A percentile compares a stretch with the other conserved stretches of the same genome.
These are phyloP conservation scores for Fusarium transvaalense DNA, from an alignment of 2,329 filamentous ascomycete genomes.

Conservation along the genomic window DNA sequence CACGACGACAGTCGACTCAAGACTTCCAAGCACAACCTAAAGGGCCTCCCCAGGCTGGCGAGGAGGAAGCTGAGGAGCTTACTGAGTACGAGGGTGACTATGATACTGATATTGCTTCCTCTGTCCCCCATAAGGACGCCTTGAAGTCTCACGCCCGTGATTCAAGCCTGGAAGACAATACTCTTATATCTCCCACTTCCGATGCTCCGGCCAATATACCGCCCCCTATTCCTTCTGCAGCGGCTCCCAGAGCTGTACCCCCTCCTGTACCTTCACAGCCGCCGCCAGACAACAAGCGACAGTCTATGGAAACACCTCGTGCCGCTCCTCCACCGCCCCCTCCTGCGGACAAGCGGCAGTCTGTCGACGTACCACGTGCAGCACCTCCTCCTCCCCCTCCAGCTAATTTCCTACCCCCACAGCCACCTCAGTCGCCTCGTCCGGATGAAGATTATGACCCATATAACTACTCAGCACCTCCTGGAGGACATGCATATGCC, in stretches of 20 bases:
- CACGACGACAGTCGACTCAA: constrained; percentile 71
- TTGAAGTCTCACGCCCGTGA: constrained; percentile 85
- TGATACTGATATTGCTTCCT: constrained; percentile 96
- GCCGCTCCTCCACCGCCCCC: constrained; percentile 76
- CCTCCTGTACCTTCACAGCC: constrained; percentile 75
- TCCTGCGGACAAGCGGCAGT: constrained; percentile 70
- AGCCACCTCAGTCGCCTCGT: constrained; percentile 50
- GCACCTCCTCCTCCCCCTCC: constrained; percentile 77
- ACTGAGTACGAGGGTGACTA: constrained; percentile 98
- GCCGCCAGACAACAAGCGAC: constrained; percentile 65
- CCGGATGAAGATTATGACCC: constrained; percentile 79
- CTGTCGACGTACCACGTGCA: constrained; percentile 77
- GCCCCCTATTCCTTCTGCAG: constrained; percentile 67
- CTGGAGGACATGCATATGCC: constrained; percentile 50
- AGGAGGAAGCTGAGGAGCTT: constrained; percentile 80
- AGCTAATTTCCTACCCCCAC: constrained; percentile 69
- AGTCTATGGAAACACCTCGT: constrained; percentile 78
- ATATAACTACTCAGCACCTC: constrained; percentile 64
- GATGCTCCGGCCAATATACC: constrained; percentile 61
- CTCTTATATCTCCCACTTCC: constrained; percentile 66
- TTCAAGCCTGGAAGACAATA: constrained; percentile 79
- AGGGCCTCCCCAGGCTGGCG: constrained; percentile 61
- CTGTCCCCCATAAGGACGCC: constrained; percentile 93
- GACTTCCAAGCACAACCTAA: constrained; percentile 62
- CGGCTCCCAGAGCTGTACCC: constrained; percentile 70